phyloP scores from a whole-genome alignment of 2,329 filamentous ascomycete genomes.

The Apiospora rasikravindrae region DNA sequence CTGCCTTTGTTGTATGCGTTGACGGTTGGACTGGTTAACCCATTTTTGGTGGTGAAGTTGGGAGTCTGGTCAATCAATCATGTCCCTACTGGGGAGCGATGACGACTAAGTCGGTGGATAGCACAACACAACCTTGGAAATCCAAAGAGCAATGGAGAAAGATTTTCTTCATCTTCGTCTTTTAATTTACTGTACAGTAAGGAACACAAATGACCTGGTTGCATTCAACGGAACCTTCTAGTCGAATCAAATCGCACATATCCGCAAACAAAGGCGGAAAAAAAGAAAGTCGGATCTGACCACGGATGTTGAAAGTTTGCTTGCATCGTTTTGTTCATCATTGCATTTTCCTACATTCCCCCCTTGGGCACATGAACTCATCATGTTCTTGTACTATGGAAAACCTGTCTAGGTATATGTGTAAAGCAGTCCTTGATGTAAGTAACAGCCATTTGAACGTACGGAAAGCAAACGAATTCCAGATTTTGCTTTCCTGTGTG shows the following conservation, averaged over 20 bases:
- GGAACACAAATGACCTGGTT: not conserved
- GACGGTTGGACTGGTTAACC: not conserved
- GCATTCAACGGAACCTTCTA: not conserved
- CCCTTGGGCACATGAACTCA: not conserved
- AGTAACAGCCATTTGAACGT: not conserved
- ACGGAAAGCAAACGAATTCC: not conserved
- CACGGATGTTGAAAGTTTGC: not conserved
- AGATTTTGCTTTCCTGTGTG: not conserved
- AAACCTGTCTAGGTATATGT: not conserved
- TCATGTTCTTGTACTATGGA: not conserved
- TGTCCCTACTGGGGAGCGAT: not conserved
- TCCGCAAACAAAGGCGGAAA: too few relatives aligned
- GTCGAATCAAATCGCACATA: not conserved
- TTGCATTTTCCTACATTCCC: not conserved
- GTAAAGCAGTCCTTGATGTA: not conserved
- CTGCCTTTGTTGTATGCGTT: too few relatives aligned
- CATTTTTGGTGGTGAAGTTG: too few relatives aligned
- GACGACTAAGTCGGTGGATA: not conserved
- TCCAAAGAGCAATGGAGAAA: not conserved
- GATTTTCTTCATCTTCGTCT: not conserved
- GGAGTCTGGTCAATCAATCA: too few relatives aligned
- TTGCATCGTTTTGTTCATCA: not conserved
- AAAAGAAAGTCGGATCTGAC: not conserved
- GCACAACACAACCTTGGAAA: not conserved
- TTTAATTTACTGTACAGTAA: not conserved